Conservation (phyloP, 176 grass and related monocot species). For the Phragmites australis region DNA sequence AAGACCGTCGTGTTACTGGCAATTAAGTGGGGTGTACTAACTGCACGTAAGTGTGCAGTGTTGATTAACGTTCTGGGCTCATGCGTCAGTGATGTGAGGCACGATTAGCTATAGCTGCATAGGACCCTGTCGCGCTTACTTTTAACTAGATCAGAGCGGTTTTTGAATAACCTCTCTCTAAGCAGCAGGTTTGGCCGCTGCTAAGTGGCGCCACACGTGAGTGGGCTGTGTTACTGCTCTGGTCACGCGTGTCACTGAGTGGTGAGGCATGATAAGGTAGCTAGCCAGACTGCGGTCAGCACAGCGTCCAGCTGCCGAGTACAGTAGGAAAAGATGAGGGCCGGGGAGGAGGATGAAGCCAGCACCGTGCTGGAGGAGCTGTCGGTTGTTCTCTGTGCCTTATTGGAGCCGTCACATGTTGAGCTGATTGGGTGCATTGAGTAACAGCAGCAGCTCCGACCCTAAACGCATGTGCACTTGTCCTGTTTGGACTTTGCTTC, state of each 20-base stretch:
- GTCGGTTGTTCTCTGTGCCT: slow-evolving; percentile 88
- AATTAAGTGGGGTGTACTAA: background rate
- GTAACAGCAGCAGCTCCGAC: slow-evolving; percentile 15
- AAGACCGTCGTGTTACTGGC: background rate
- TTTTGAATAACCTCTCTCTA: background rate
- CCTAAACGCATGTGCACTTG: slow-evolving; percentile 56
- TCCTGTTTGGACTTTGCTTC: slow-evolving; percentile 32
- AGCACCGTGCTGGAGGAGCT: slow-evolving; percentile 72
- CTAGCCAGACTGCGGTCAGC: slow-evolving; percentile 39
- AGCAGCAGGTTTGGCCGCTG: background rate
- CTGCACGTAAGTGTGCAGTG: background rate
- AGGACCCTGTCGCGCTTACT: background rate
- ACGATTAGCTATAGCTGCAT: slow-evolving; percentile 17
- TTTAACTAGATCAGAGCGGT: background rate
- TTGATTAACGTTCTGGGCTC: background rate
- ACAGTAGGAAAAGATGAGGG: slow-evolving; percentile 29
- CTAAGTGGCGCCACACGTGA: slow-evolving; percentile 35
- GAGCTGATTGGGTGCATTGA: slow-evolving; percentile 64
- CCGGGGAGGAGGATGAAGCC: slow-evolving; percentile 47
- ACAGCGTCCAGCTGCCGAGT: slow-evolving; percentile 43
- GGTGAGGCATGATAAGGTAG: slow-evolving; percentile 43
- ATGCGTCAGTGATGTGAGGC: background rate
- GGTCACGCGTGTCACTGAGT: slow-evolving; percentile 6
- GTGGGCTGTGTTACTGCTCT: background rate
- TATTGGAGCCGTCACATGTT: slow-evolving; percentile 87